phyloP scores from a whole-genome alignment of 495 filamentous ascomycete species.

The Filosporella fistucella region DNA sequence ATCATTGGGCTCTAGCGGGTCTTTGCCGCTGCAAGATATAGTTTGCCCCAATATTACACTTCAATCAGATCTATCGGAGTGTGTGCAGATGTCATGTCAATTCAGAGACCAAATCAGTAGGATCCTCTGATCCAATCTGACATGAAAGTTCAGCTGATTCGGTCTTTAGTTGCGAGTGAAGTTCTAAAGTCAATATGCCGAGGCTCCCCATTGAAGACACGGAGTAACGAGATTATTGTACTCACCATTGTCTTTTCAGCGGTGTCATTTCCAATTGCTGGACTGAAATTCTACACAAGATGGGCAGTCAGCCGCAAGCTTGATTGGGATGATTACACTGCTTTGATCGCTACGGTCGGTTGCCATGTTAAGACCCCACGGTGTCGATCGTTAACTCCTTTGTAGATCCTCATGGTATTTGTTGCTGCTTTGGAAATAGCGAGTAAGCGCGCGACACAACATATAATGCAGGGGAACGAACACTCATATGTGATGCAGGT shows the following conservation, averaged over 20 bases:
- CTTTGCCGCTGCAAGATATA: too few relatives aligned
- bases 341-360: not conserved
- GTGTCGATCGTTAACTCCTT: not conserved
- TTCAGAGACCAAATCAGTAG: not conserved
- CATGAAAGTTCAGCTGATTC: not conserved
- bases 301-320: not conserved
- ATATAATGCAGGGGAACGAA: not conserved
- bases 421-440: not conserved
- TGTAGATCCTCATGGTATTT: not conserved
- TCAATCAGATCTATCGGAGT: not conserved
- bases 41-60: not conserved
- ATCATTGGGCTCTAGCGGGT: too few relatives aligned
- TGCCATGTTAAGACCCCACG: not conserved
- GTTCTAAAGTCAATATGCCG: not conserved
- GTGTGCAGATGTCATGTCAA: not conserved
- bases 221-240: not conserved
- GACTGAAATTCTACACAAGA: not conserved
- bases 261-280: not conserved
- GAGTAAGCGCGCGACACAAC: not conserved
- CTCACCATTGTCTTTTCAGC: not conserved
- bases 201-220: not conserved
- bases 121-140: not conserved
- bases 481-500: not conserved
- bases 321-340: not conserved
- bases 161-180: not conserved